Evolutionary conservation across 2,329 filamentous ascomycete species (phyloP).

Genomic region (Ophiosphaerella herpotricha): DNA sequence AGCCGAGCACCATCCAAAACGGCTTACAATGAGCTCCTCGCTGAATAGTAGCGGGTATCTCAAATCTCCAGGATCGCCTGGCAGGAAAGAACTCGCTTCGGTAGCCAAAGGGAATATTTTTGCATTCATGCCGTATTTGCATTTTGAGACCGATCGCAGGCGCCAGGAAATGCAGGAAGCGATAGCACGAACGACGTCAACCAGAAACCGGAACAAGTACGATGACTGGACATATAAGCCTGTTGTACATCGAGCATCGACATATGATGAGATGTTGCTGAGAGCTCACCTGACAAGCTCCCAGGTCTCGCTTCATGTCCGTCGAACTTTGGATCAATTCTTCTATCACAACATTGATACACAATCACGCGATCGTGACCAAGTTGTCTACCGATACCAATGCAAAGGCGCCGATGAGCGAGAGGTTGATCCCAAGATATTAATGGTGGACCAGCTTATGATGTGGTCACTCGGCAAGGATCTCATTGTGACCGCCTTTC

Average conservation of each 20-base stretch:
- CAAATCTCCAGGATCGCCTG: constrained; percentile 42
- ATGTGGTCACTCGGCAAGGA: constrained; percentile 65
- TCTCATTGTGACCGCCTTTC: constrained; percentile 64
- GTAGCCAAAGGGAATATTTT: constrained; percentile 44
- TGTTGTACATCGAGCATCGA: constrained; percentile 26
- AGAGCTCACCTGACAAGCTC: constrained; percentile 54
- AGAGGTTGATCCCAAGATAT: constrained; percentile 60
- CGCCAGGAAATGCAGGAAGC: constrained; percentile 62
- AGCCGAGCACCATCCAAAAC: constrained; percentile 26
- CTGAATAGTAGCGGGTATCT: constrained; percentile 33
- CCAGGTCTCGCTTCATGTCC: constrained; percentile 59
- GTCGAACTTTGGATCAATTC: constrained; percentile 68
- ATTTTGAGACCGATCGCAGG: constrained; percentile 64
- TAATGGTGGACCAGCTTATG: constrained; percentile 73
- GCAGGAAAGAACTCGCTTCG: constrained; percentile 39
- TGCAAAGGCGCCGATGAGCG: constrained; percentile 39
- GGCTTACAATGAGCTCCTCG: constrained; percentile 26
- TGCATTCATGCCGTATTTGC: constrained; percentile 67
- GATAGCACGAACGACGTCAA: constrained; percentile 47
- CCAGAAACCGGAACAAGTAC: constrained; percentile 24
- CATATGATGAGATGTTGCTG: constrained; percentile 54
- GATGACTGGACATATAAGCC: constrained; percentile 24
- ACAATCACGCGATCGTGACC: constrained; percentile 62
- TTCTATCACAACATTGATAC: constrained; percentile 70
- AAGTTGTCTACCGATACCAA: constrained; percentile 67